A percentile compares a stretch with the other conserved stretches of the same genome.
Evolutionary conservation across 345 rosid species (phyloP).

Genomic region (Aquilaria malaccensis): DNA sequence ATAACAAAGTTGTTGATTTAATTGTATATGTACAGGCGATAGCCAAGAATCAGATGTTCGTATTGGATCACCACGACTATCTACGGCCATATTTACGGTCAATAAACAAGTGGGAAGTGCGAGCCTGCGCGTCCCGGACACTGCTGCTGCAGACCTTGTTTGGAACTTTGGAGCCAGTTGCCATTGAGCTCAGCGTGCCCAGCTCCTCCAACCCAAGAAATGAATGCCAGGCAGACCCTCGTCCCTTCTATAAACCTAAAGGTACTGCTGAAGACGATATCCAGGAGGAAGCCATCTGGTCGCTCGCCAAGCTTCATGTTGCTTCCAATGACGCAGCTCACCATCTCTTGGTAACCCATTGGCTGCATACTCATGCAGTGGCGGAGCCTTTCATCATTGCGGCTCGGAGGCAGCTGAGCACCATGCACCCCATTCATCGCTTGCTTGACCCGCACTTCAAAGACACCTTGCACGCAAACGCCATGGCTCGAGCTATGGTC

Average conservation of each 20-base stretch:
- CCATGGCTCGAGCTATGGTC: conserved; percentile 37
- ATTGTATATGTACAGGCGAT: conserved; percentile 30
- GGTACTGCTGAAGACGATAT: conserved; percentile 13
- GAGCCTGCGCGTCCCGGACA: conserved; percentile 54
- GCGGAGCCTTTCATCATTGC: conserved; percentile 66
- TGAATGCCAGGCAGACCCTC: not conserved
- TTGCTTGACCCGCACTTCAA: conserved; percentile 63
- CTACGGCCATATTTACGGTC: conserved; percentile 40
- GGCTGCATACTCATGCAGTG: conserved; percentile 66
- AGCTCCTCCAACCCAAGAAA: conserved; percentile 22
- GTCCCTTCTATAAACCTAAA: too few species aligned
- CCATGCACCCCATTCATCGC: conserved; percentile 51
- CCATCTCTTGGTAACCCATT: conserved; percentile 50
- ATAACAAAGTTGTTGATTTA: not conserved
- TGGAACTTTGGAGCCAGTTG: conserved; percentile 40
- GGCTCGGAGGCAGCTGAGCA: conserved; percentile 50
- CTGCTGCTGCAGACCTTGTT: conserved; percentile 31
- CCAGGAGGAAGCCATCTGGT: conserved; percentile 46
- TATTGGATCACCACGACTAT: conserved; percentile 61
- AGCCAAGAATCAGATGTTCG: conserved; percentile 34
- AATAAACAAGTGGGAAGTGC: conserved; percentile 28
- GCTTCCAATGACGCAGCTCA: conserved; percentile 49
- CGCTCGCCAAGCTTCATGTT: conserved; percentile 57
- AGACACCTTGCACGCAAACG: conserved; percentile 54
- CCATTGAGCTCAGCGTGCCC: conserved; percentile 48